Evolutionary conservation across 192 early-diverging fungal species (phyloP).

Genomic region (Glomus cerebriforme): DNA sequence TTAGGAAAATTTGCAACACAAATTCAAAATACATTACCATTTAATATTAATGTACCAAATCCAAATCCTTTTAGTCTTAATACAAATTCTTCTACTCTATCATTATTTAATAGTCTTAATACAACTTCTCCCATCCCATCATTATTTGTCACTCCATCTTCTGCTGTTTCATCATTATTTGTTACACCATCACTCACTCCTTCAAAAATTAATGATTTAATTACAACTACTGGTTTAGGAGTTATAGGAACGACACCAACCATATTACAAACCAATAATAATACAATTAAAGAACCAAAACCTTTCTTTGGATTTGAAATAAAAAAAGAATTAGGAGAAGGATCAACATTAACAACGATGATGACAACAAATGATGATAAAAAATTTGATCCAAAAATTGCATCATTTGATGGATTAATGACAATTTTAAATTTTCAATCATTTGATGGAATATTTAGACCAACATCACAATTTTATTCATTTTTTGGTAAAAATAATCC

Average conservation of each 20-base stretch:
- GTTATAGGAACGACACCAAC: background rate
- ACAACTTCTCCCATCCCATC: no score
- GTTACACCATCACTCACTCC: no score
- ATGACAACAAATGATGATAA: background rate
- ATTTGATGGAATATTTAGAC: conserved; percentile 28
- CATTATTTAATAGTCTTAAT: background rate
- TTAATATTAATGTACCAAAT: background rate
- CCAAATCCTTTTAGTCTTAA: background rate
- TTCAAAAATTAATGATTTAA: no score
- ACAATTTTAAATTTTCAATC: conserved; percentile 20
- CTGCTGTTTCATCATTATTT: no score
- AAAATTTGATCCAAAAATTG: background rate
- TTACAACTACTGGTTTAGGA: background rate
- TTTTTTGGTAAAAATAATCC: background rate
- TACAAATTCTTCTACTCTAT: background rate
- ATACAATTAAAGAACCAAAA: no score
- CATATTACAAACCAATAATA: no score
- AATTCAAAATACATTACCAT: background rate
- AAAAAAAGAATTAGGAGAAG: no score
- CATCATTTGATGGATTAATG: conserved; percentile 2
- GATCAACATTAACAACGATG: no score
- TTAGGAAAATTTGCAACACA: background rate
- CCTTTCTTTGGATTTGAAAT: no score
- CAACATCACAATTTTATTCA: background rate
- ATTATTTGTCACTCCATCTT: no score